Base-by-base conservation (phyloP, 306 rosid genomes). In the Casuarina cunninghamiana region DNA sequence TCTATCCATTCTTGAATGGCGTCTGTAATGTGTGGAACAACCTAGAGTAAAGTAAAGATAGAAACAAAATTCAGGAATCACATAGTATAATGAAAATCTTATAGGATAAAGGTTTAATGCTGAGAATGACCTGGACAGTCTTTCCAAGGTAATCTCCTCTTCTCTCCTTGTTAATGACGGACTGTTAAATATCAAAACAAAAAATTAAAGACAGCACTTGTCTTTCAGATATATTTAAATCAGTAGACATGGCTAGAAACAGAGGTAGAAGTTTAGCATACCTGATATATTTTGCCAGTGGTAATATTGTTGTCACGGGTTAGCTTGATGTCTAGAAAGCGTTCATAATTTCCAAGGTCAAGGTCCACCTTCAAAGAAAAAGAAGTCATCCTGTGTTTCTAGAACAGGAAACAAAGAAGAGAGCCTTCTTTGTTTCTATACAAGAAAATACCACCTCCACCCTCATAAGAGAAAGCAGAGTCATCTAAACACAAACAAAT, bases 1-100 rank as follows among this genome's bases (percentile, higher is more conserved):
- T 92, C 97, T 77, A 92, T 92, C 97, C 97, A 92, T 44, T 92
- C 97, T 80, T 92, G 97, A 83, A 92, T 86, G 72, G 96, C 96
- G 76, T 89, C 96, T 3, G 97, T 92, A 69, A 92, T 87, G 81
- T 92, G 97, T 4, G 97, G 97, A 80, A 92, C 96, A 43, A 90
- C 96, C 97, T 92, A 81, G 72, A 75, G 80, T 26, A 71, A 67
- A 71, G 70, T 39, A 77, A 45, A 54, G 32, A 49, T 46, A 37
- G 75, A 78, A 76, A 77, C 2, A 79, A 76, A 87, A 72, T 50
- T 73, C 73, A 69, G 80, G 6, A 69, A 44, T 73, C 73, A 46
- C n/a, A 77, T 16, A 70, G 35, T 21, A 71, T 9, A 19, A 16
- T 72, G 65, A 68, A 75, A 42, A 76, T 51, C 55, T 55, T 80